Base-by-base conservation (phyloP, 169 alveolate species). In the Babesia divergens region DNA sequence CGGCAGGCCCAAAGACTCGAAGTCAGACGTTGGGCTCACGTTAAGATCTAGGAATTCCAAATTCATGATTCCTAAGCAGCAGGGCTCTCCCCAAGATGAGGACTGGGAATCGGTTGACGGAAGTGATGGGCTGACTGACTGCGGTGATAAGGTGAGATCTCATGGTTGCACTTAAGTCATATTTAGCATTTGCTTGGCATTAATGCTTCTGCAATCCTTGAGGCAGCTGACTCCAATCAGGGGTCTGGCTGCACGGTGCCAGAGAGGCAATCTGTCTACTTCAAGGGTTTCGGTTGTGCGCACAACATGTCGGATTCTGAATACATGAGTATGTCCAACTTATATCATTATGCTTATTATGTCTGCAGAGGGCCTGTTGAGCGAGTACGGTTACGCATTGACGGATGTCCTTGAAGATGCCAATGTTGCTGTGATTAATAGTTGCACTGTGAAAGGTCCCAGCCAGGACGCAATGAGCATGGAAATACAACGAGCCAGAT, bases 381-480 rank as follows among this genome's bases (percentile, higher is more conserved):
- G 91, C 16, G 94, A 94, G 47, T 94, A 94, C 65, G 99, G 99
- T 5, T 96, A 93, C 83, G 82, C 90, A 24, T 86, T 97, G 24
- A 97, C 94, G 20, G 95, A 94, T 31, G 81, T 84, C 43, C 74
- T 94, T 44, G 97, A 95, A 42, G 95, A 90, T 18, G 94, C 96
- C 46, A 97, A 97, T 79, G 85, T 96, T 8, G 89, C 94, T 38
- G 94, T 98, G 18, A 84, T 98, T 50, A 98, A 98, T 62, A 92
- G 98, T 24, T 98, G 99, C 82, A 98, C 99, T 0, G 99, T 98
- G 49, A 98, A 98, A 83, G 94, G 94, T 40, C 99, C 99, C n/a
- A 94, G 98, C 34, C 95, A 98, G 86, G 98, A 96, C 34, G 94
- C 98, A 44, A 89, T 95, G 76, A 67, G 80, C 42, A 93, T 90